phyloP scores from a whole-genome alignment of 108 stramenopile genomes.

The Nannochloropsis salina region DNA sequence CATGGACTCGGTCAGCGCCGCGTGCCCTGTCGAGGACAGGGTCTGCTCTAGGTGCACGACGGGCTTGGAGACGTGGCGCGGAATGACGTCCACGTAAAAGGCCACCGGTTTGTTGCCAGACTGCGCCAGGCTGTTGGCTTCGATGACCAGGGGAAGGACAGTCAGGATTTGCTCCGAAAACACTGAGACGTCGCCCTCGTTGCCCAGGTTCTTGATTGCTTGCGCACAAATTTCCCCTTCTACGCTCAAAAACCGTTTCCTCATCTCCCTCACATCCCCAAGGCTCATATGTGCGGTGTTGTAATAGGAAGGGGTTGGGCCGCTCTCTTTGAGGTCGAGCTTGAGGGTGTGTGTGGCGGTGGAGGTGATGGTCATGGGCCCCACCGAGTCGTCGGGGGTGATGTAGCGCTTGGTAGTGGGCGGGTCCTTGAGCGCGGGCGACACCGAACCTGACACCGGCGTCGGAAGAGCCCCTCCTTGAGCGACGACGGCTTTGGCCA shows the following conservation, averaged over 20 bases:
- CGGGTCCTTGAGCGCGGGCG: background rate
- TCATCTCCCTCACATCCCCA: background rate
- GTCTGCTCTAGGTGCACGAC: background rate
- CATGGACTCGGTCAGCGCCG: background rate
- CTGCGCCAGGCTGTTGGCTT: conserved; percentile 8
- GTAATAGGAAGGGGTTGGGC: background rate
- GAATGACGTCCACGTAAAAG: background rate
- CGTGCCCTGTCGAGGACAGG: background rate
- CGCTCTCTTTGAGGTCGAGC: background rate
- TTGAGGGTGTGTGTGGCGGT: background rate
- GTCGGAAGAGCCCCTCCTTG: background rate
- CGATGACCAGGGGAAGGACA: background rate
- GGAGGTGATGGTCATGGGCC: background rate
- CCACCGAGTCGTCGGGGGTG: background rate
- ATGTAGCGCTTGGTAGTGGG: background rate
- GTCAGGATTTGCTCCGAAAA: background rate
- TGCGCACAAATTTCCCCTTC: background rate
- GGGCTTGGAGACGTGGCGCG: background rate
- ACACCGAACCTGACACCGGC: background rate
- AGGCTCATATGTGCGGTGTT: background rate
- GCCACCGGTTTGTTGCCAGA: background rate
- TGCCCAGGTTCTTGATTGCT: background rate
- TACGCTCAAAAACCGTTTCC: background rate
- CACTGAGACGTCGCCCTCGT: conserved; percentile 12
- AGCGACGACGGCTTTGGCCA: background rate